Base-by-base conservation (phyloP, 345 rosid species). In the Ceriops decandra region DNA sequence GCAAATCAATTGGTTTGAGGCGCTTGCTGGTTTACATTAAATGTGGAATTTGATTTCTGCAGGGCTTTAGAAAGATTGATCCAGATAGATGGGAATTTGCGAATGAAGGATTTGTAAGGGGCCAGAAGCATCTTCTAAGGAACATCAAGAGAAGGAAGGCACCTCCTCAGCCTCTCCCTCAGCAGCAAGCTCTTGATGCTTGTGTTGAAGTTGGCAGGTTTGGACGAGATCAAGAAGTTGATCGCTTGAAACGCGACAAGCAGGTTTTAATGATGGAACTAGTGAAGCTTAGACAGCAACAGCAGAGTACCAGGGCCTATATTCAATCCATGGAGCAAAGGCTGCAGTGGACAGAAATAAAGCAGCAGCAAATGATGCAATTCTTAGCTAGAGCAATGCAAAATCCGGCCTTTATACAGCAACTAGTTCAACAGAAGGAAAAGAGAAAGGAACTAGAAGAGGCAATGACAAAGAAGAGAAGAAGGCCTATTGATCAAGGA, bases 41-140 rank as follows among this genome's bases (percentile, higher is more conserved):
- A n/a, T 33, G 52, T 28, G 33, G 20, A 0, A 63, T 57, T 57
- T 26, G 27, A 49, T 28, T 53, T 60, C 35, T 72, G 67, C 81
- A 90, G 97, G 93, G 96, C 2, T 93, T 93, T 76, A 82, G 93
- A 67, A 93, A 93, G 85, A 85, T 87, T 7, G 91, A 93, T 69
- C 81, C 92, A 20, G 96, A 89, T 38, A 77, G 79, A 74, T 90
- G 97, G 92, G 97, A 87, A 63, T 93, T 93, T 75, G 85, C 92
- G 17, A 90, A 85, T 74, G 98, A 93, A 73, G 90, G 88, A 27
- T 91, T 93, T 79, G 72, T 86, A 6, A 88, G 84, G 74, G 95
- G 95, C 7, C 87, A 85, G 53, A 91, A 76, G 76, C 81, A 83
- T 38, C 88, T 89, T 16, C 80, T 93, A n/a, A 91, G 73, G 81